Evolutionary conservation across 75 land plant genomes (phyloP), one percentile per base, ranked within the genome.

Genomic region (Selaginella tamariscina): DNA sequence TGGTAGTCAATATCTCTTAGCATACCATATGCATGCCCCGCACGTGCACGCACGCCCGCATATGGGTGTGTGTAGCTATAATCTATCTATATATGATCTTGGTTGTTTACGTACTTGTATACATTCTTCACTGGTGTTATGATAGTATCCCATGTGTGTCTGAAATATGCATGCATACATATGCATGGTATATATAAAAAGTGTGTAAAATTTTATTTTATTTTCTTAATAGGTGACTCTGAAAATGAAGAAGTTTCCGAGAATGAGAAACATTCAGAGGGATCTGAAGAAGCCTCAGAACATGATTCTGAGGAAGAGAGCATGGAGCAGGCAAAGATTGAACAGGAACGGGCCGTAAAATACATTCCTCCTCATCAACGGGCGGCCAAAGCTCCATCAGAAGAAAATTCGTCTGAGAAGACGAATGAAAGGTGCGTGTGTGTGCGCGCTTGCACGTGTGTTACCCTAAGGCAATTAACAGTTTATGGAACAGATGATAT

Each of bases 351-450:
- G 8, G 67, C 27, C 66, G 77, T 62, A 27, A 88, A 83, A 69
- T 94, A 94, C 71, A 78, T 89, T 24, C 80, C 91, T 54, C 96
- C 98, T 33, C 91, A 89, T 55, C 68, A 85, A 73, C 73, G 88
- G 68, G 32, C 68, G 54, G 32, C 68, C 33, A 69, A 71, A 30
- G 66, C 20, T 23, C 29, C 67, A 24, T 80, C 80, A 27, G 83
- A 80, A 70, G 98, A 87, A 69, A 21, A 60, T 72, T 54, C 85
- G 82, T 57, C 54, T 89, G 0, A 85, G 87, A 31, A 81, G 90
- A 29, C 77, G 81, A 20, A 62, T 85, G 0, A 78, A 86, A 75
- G 96, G 98, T 93, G 27, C 29, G 29, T 24, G 28, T 22, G 26
- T 24, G 22, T 39, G 49, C 5, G 49, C 49, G 24, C 23, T 21